A percentile compares a stretch with the other conserved stretches of the same genome.
Evolutionary conservation across 495 filamentous ascomycete species (phyloP).

Genomic region (Xylaria acuta): DNA sequence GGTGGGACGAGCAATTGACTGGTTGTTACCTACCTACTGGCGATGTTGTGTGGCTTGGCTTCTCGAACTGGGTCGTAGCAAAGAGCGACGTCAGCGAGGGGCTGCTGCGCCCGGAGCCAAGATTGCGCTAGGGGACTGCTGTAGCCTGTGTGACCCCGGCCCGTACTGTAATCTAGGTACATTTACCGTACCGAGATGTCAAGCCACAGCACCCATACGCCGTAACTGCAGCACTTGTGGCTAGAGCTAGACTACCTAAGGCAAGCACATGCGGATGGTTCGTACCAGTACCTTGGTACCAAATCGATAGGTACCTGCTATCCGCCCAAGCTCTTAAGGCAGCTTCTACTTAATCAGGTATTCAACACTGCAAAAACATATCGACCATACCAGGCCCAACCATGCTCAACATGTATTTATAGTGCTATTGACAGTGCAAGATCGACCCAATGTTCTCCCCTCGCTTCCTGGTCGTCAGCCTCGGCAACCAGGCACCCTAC

Average conservation of each 20-base stretch:
- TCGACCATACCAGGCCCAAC: too few relatives aligned
- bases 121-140: not conserved
- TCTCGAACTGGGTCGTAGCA: not conserved
- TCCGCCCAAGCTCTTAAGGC: not conserved
- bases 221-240: not conserved
- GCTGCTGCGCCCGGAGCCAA: conserved; percentile 26
- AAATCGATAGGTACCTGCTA: not conserved
- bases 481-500: conserved; percentile 61
- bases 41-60: conserved; percentile 13
- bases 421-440: not conserved
- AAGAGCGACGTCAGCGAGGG: conserved; percentile 34
- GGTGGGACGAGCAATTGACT: conserved; percentile 4
- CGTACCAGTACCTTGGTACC: not conserved
- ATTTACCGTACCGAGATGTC: too few relatives aligned
- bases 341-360: too few relatives aligned
- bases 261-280: not conserved
- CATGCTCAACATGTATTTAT: not conserved
- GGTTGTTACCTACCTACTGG: too few relatives aligned
- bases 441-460: conserved; percentile 35
- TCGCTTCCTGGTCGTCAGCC: conserved; percentile 56
- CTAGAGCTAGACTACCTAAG: not conserved
- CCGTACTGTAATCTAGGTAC: too few relatives aligned
- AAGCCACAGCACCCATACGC: too few relatives aligned
- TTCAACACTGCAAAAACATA: too few relatives aligned
- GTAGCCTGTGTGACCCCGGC: not conserved